Evolutionary conservation across 495 filamentous ascomycete genomes (phyloP).

Genomic region (Podospora pseudoanserina): DNA sequence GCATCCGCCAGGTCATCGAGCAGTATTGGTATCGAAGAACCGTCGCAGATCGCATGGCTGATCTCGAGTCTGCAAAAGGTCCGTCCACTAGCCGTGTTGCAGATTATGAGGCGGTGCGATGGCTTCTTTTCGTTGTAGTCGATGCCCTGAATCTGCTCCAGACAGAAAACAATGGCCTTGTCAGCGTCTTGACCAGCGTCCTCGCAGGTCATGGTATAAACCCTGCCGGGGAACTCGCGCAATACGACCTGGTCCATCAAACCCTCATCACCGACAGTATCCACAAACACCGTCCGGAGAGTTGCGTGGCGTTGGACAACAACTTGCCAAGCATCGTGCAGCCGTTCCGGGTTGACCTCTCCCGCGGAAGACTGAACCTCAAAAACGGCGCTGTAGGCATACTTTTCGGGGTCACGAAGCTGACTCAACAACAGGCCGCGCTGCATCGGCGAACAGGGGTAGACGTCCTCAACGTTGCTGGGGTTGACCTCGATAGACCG

Average conservation of each 20-base stretch:
- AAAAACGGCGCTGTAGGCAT: conserved; percentile 52
- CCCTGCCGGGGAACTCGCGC: conserved; percentile 29
- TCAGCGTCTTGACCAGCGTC: conserved; percentile 29
- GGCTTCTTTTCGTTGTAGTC: conserved; percentile 27
- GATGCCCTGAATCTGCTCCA: conserved; percentile 11
- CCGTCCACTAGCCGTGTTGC: not conserved
- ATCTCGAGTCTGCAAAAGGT: conserved; percentile 52
- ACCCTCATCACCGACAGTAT: conserved; percentile 31
- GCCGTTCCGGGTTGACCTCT: not conserved
- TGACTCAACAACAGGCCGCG: conserved; percentile 42
- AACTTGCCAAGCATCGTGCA: conserved; percentile 24
- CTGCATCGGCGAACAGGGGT: conserved; percentile 46
- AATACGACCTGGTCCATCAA: conserved; percentile 26
- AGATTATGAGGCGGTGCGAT: conserved; percentile 47
- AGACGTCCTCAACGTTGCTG: conserved; percentile 39
- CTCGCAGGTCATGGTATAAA: conserved; percentile 42
- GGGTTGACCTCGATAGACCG: conserved; percentile 36
- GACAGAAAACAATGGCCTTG: not conserved
- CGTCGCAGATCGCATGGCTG: conserved; percentile 34
- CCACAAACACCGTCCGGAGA: conserved; percentile 31
- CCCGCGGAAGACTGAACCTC: conserved; percentile 34
- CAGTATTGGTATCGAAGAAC: conserved; percentile 22
- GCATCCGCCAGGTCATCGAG: conserved; percentile 14
- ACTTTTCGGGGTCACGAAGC: conserved; percentile 49
- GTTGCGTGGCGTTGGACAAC: conserved; percentile 38